These are phyloP conservation scores for Lophium mytilinum DNA, from an alignment of 495 filamentous ascomycete species.

Conservation along the genomic window DNA sequence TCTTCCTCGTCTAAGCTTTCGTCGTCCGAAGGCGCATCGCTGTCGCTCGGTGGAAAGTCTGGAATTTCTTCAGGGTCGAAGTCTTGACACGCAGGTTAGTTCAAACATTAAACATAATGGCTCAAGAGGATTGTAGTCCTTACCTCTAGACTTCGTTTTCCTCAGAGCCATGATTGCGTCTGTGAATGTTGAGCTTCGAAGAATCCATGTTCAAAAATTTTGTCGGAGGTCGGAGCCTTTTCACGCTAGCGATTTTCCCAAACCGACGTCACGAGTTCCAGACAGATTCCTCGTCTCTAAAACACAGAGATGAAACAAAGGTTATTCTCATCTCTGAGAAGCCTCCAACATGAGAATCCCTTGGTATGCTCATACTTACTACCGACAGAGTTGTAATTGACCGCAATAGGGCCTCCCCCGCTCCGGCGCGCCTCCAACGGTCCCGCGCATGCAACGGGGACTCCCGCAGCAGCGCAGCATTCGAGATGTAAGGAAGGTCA, in stretches of 20 bases:
- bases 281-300: not conserved
- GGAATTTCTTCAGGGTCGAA: conserved; percentile 68
- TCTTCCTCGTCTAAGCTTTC: conserved; percentile 44
- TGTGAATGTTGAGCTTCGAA: not conserved
- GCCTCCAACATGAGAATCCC: conserved; percentile 82
- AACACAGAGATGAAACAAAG: conserved; percentile 42
- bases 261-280: not conserved
- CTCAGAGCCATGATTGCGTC: conserved; percentile 7
- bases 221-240: not conserved
- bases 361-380: conserved; percentile 45
- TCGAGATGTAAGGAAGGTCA: conserved; percentile 70
- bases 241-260: conserved; percentile 6
- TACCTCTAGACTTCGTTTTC: conserved; percentile 25
- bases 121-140: not conserved
- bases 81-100: conserved; percentile 44
- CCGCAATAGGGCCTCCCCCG: conserved; percentile 64
- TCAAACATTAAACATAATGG: not conserved
- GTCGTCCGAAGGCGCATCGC: conserved; percentile 30
- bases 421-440: conserved; percentile 59
- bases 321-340: conserved; percentile 56
- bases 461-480: conserved; percentile 75
- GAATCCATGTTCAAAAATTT: not conserved
- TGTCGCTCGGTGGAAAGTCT: conserved; percentile 48
- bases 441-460: conserved; percentile 76
- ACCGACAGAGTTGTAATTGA: not conserved